Evolutionary conservation across 2,329 filamentous ascomycete species (phyloP), one percentile per base, ranked within the genome.

Genomic region (Epicoccum sorghinum): DNA sequence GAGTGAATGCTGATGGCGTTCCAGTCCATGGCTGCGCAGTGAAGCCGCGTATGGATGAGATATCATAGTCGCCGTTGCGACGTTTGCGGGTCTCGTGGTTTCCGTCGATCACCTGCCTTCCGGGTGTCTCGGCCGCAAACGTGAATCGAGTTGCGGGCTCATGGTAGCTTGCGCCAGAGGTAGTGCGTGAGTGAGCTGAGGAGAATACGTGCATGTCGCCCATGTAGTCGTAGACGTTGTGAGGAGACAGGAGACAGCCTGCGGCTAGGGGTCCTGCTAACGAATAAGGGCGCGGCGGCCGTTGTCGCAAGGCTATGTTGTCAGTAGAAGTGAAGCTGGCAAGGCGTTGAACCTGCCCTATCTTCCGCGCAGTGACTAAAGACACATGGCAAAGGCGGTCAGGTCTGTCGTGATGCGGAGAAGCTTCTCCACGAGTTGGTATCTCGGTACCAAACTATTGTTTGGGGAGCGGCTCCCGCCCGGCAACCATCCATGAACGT

Each of bases 41-140:
- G 51, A 49, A 42, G 27, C 56, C 55, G 13, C 64, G 57, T 22
- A 65, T 48, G 27, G 62, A 39, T 2, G 61, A 47, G 40, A 33
- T 47, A 42, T 58, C 51, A 37, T 39, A 43, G 24, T 51, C 51
- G 45, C 53, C 55, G 48, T 63, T 49, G 47, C 66, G 68, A 10
- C 70, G 70, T 52, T 71, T 74, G 48, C 69, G 66, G 56, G 67
- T 67, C 65, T 62, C 68, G 65, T 69, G 65, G 45, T 52, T 63
- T 55, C 57, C 53, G 37, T 65, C 61, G 44, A 61, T 71, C 68
- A 72, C 59, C 65, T 68, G 70, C 30, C 60, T 60, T 9, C 58
- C 57, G 29, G 62, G 58, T 39, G 68, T 70, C 60, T 67, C 67
- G 64, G 57, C 40, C 25, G 55, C 59, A 52, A 62, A 58, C 13